Conservation (phyloP, 345 rosid species). For the Jatropha curcas region DNA sequence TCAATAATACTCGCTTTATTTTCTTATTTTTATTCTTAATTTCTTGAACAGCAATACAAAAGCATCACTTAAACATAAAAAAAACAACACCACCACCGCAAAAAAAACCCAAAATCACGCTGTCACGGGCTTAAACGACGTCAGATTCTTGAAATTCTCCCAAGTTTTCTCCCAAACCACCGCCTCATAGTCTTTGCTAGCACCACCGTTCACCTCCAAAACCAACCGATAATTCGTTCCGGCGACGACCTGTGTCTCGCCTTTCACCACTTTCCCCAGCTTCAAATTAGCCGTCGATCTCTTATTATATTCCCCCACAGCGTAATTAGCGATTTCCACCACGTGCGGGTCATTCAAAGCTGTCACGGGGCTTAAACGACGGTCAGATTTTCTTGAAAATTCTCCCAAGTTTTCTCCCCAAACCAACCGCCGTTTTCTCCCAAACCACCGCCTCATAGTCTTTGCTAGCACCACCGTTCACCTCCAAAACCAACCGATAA, state of each 20-base stretch:
- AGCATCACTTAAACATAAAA: no score
- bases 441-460: conserved; percentile 23
- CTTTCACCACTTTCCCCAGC: conserved; percentile 2
- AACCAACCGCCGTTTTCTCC: conserved; percentile 19
- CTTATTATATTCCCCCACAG: conserved; percentile 13
- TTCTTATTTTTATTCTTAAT: no score
- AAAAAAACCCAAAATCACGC: neutral
- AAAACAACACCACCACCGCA: no score
- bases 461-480: neutral
- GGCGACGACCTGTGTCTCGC: conserved; percentile 20
- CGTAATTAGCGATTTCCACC: no score
- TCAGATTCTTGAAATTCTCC: conserved; percentile 3
- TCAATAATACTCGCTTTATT: no score
- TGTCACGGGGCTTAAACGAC: conserved; percentile 14
- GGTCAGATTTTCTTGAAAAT: conserved; percentile 6
- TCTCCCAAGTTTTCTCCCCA: conserved; percentile 11
- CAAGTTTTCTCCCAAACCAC: conserved; percentile 24
- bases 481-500: conserved; percentile 13
- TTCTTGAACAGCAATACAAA: no score
- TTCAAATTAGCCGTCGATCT: neutral
- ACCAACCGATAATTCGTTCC: conserved; percentile 17
- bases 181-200: conserved; percentile 13
- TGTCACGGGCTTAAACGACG: conserved; percentile 14
- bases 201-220: conserved; percentile 3
- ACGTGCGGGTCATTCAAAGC: no score